A percentile compares a stretch with the other conserved stretches of the same genome.
These are phyloP conservation scores for Sutorius eximius DNA, from an alignment of 1,284 basidiomycete species.

Conservation along the genomic window DNA sequence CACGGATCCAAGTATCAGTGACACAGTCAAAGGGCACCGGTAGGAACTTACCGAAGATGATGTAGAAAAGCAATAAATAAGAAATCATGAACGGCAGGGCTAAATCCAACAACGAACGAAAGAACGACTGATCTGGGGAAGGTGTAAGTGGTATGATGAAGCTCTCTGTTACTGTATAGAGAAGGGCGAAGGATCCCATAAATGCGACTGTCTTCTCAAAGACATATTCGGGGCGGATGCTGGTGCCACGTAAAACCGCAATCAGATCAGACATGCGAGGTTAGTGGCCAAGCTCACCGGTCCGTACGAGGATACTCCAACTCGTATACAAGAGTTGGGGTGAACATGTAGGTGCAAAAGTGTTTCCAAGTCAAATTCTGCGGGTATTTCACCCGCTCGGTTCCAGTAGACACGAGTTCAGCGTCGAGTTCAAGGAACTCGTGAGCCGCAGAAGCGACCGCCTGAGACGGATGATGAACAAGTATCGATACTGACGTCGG, in stretches of 20 bases:
- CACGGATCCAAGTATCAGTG: constrained; percentile 1
- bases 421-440: constrained; percentile 78
- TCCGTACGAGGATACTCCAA: constrained; percentile 93
- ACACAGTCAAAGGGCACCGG: neutral
- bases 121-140: constrained; percentile 70
- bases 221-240: constrained; percentile 88
- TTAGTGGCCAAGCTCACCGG: constrained; percentile 44
- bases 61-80: constrained; percentile 79
- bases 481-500: constrained; percentile 55
- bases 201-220: constrained; percentile 95
- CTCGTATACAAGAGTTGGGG: constrained; percentile 95
- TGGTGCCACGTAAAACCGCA: constrained; percentile 28
- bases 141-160: constrained; percentile 87
- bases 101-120: constrained; percentile 80
- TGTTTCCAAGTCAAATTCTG: constrained; percentile 82
- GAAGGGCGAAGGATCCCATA: constrained; percentile 91
- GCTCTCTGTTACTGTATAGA: constrained; percentile 90
- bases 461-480: constrained; percentile 68
- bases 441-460: constrained; percentile 70
- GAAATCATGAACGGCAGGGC: constrained; percentile 91
- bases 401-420: constrained; percentile 75
- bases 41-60: constrained; percentile 67
- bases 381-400: constrained; percentile 74
- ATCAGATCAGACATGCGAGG: neutral
- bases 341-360: constrained; percentile 86